These are phyloP conservation scores for Monoraphidium neglectum DNA, from an alignment of 139 green algal species.

Conservation along the genomic window DNA sequence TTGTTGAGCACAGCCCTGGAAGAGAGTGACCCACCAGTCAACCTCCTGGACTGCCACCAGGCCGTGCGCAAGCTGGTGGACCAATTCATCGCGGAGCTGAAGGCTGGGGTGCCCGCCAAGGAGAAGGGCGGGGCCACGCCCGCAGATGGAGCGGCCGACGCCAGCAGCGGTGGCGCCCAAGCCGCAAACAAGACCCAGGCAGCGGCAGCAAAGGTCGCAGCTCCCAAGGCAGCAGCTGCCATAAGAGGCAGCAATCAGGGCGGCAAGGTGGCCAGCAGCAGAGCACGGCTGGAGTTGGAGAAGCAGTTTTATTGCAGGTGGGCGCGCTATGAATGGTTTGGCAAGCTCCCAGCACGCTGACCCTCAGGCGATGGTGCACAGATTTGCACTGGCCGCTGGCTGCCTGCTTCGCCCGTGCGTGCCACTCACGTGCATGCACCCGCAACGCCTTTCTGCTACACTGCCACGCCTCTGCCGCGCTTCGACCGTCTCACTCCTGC, in stretches of 20 bases:
- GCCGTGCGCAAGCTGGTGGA: constrained; percentile 30
- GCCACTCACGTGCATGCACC: no score
- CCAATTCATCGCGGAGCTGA: not conserved
- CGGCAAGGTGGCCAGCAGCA: not conserved
- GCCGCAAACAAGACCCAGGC: no score
- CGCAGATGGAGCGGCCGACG: not conserved
- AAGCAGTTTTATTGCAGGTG: not conserved
- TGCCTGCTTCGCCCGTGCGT: no score
- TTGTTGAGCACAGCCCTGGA: no score
- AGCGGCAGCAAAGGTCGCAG: not conserved
- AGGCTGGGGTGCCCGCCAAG: no score
- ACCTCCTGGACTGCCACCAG: constrained; percentile 7
- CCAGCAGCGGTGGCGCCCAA: not conserved
- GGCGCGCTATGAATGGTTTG: not conserved
- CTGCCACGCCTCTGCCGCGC: no score
- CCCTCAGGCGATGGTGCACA: no score
- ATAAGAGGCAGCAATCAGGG: no score
- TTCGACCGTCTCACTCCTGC: no score
- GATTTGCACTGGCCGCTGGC: no score
- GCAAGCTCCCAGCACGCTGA: constrained; percentile 28
- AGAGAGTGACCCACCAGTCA: no score
- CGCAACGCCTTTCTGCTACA: no score
- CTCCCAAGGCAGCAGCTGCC: constrained; percentile 16
- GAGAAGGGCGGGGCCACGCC: not conserved
- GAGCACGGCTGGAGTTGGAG: not conserved